Conservation (phyloP, 495 filamentous ascomycete genomes). For the Choiromyces venosus region DNA sequence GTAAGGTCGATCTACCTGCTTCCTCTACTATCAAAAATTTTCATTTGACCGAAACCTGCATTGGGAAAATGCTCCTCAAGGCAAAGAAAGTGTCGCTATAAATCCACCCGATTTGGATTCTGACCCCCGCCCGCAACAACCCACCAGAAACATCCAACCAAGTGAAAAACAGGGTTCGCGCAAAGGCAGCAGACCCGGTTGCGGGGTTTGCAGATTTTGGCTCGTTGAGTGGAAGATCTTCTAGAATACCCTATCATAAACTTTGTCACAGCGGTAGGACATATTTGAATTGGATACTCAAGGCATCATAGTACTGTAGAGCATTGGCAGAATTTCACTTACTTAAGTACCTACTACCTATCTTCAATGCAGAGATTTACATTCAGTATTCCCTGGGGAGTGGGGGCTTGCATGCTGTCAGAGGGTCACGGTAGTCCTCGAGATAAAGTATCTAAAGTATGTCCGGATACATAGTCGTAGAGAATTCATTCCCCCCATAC, state of each 20-base stretch:
- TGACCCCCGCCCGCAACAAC: neutral
- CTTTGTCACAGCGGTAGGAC: neutral
- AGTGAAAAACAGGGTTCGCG: neutral
- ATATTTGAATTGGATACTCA: neutral
- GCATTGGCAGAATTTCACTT: neutral
- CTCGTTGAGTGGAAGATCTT: too few species aligned
- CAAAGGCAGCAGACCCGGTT: neutral
- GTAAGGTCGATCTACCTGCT: too few species aligned
- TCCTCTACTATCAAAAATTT: neutral
- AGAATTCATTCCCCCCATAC: neutral
- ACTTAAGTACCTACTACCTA: neutral
- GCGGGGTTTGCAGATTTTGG: neutral
- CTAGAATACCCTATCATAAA: neutral
- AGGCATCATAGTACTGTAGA: neutral
- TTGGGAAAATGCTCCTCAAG: neutral
- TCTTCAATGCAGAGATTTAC: neutral
- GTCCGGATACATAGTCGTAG: neutral
- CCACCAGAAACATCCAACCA: neutral
- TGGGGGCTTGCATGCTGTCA: neutral
- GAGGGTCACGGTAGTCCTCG: neutral
- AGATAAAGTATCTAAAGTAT: neutral
- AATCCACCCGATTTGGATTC: neutral
- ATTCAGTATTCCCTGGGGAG: neutral
- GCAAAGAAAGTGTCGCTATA: neutral
- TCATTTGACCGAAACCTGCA: neutral